Evolutionary conservation across 2,329 filamentous ascomycete species (phyloP).

Genomic region (Arthrocladium fulminans): DNA sequence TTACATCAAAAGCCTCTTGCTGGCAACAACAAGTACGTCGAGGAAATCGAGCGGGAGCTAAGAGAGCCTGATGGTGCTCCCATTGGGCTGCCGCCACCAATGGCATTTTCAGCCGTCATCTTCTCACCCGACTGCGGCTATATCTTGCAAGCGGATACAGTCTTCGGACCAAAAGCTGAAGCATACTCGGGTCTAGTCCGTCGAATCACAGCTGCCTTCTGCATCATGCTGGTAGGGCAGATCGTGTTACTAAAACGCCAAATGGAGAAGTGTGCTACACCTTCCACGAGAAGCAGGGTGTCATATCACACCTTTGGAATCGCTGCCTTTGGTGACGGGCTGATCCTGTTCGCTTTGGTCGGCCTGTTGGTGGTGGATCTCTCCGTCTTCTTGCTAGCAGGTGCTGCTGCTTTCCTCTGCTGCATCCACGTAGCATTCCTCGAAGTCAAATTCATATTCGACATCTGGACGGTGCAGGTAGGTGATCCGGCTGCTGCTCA

Average conservation of each 20-base stretch:
- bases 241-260: slow-evolving; percentile 51
- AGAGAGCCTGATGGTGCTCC: slow-evolving; percentile 51
- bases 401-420: slow-evolving; percentile 49
- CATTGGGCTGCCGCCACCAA: slow-evolving; percentile 41
- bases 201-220: slow-evolving; percentile 43
- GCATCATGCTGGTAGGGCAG: slow-evolving; percentile 46
- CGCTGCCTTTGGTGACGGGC: slow-evolving; percentile 53
- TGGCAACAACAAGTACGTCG: slow-evolving; percentile 23
- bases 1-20: slow-evolving; percentile 52
- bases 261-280: slow-evolving; percentile 56
- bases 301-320: slow-evolving; percentile 57
- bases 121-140: slow-evolving; percentile 62
- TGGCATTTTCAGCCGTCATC: slow-evolving; percentile 51
- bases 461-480: slow-evolving; percentile 58
- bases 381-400: slow-evolving; percentile 47
- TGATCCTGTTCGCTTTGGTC: slow-evolving; percentile 46
- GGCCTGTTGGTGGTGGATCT: slow-evolving; percentile 48
- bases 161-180: slow-evolving; percentile 48
- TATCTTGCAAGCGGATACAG: slow-evolving; percentile 48
- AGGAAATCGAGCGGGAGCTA: slow-evolving; percentile 50
- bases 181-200: slow-evolving; percentile 34
- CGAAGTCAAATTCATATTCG: slow-evolving; percentile 57
- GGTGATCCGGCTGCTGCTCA: slow-evolving; percentile 38
- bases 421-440: slow-evolving; percentile 54
- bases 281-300: slow-evolving; percentile 54